Evolutionary conservation across 306 rosid species (phyloP), one percentile per base, ranked within the genome.

Genomic region (Fragaria ananassa): DNA sequence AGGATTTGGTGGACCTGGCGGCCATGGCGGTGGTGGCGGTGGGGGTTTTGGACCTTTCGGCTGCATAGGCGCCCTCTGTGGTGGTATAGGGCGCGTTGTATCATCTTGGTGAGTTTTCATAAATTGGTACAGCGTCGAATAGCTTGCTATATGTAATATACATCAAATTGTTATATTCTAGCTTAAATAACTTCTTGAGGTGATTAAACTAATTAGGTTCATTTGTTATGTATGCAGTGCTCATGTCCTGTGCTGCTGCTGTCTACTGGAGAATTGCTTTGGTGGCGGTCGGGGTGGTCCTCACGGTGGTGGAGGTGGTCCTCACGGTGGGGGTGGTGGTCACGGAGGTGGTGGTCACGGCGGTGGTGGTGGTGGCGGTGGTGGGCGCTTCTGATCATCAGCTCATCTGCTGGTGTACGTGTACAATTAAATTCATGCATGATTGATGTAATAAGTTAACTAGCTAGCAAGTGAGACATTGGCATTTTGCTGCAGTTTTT

Each of bases 221-320:
- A 53, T 35, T 17, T 7, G 13, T 50, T 62, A 27, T 19, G 10
- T 51, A 41, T 27, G 34, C 66, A 82, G 82, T 72, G 82, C 85
- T 68, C 78, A 77, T 72, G 0, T 85, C 58, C 61, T 89, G 31
- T 87, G 89, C 81, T 89, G 93, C 80, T 89, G 93, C 80, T 87
- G 93, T 80, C 41, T 76, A 45, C 31, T 88, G 2, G 92, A 88
- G 80, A 75, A 76, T 14, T 88, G 89, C 45, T 83, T 83, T 54
- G 85, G 83, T 18, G 2, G 11, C 1, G 42, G 42, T 37, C 85
- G 81, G 2, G 68, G 77, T 39, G 76, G 81, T 2, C 82, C 79
- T n/a, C 62, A 56, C 62, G 62, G 61, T 1, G 87, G 46, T 0
- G 80, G 80, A 1, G 66, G 77, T 45, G 75, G 80, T 0, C 80